phyloP scores from a whole-genome alignment of 139 green algal genomes.

The Pleodorina starrii region DNA sequence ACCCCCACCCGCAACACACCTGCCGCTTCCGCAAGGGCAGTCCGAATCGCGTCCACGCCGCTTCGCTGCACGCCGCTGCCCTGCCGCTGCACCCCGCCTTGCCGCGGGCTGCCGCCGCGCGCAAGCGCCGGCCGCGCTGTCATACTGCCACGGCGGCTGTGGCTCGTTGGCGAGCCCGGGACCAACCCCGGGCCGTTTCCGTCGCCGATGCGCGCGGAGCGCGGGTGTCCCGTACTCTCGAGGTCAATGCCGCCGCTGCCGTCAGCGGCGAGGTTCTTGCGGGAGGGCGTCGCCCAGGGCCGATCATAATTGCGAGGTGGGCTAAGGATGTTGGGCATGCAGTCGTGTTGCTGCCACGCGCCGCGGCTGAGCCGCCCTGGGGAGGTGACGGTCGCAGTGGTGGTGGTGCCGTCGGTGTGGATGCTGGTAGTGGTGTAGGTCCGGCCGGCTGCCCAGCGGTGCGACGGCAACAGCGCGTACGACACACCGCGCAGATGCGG shows the following conservation, averaged over 20 bases:
- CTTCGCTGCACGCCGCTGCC: too few relatives aligned
- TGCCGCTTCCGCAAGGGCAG: too few relatives aligned
- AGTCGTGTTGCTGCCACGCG: constrained; percentile 9
- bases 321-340: constrained; percentile 46
- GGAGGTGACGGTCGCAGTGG: not conserved
- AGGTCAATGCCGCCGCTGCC: not conserved
- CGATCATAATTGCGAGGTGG: constrained; percentile 24
- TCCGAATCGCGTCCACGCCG: too few relatives aligned
- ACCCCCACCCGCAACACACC: too few relatives aligned
- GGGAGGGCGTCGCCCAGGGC: constrained; percentile 19
- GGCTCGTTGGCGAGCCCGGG: not conserved
- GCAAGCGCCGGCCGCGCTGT: not conserved
- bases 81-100: not conserved
- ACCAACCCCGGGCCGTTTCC: not conserved
- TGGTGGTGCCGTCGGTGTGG: constrained; percentile 16
- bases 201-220: too few relatives aligned
- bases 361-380: not conserved
- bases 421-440: constrained; percentile 19
- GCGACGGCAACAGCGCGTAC: not conserved
- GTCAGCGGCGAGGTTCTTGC: not conserved
- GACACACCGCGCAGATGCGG: not conserved
- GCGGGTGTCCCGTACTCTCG: too few relatives aligned
- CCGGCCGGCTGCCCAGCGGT: not conserved
- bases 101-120: not conserved
- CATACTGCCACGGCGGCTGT: not conserved